These are phyloP conservation scores for Saccharomycopsis sp. DNA, from an alignment of 805 yeast species.

Conservation along the genomic window DNA sequence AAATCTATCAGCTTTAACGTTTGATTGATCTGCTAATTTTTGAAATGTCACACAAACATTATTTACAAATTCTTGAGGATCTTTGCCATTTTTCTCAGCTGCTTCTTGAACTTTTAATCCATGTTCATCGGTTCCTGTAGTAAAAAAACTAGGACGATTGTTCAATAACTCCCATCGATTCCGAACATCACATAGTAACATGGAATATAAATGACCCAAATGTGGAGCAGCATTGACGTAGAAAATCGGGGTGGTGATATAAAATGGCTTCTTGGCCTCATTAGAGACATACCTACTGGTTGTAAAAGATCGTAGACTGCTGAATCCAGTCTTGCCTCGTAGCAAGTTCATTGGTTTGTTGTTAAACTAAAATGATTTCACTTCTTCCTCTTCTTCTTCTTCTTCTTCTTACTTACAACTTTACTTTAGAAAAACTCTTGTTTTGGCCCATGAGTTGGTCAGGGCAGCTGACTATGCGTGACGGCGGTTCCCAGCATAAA, in stretches of 20 bases:
- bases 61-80: slow-evolving; percentile 68
- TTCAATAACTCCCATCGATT: slow-evolving; percentile 57
- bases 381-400: too few species aligned
- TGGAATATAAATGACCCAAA: slow-evolving; percentile 84
- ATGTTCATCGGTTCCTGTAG: slow-evolving; percentile 97
- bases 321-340: too few species aligned
- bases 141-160: slow-evolving; percentile 38
- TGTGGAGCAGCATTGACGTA: slow-evolving; percentile 96
- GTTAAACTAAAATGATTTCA: too few species aligned
- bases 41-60: slow-evolving; percentile 53
- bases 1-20: slow-evolving; percentile 61
- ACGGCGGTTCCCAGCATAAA: too few species aligned
- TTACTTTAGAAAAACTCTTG: too few species aligned
- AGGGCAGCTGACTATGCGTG: too few species aligned
- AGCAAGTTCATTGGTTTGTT: too few species aligned
- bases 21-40: slow-evolving; percentile 44
- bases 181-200: slow-evolving; percentile 72
- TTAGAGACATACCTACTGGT: too few species aligned
- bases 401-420: too few species aligned
- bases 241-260: slow-evolving; percentile 85
- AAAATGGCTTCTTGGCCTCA: slow-evolving; percentile 25
- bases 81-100: slow-evolving; percentile 42
- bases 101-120: slow-evolving; percentile 91
- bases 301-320: too few species aligned
- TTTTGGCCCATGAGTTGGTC: too few species aligned